phyloP scores from a whole-genome alignment of 164 flowering plant genomes.

The Dillenia turbinata region DNA sequence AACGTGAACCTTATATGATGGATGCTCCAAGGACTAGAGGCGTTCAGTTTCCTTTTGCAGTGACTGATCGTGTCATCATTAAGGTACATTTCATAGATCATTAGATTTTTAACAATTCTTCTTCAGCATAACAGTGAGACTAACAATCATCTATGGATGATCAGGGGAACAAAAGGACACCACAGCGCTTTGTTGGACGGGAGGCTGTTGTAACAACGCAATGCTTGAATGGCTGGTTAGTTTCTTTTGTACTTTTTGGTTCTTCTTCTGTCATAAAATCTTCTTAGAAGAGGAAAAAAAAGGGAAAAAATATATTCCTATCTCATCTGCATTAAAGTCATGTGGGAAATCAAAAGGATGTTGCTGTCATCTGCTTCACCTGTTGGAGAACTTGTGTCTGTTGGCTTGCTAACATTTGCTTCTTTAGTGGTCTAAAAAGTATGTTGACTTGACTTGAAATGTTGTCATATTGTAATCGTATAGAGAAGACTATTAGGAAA shows the following conservation, averaged over 20 bases:
- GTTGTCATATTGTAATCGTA: too few relatives aligned
- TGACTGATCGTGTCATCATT: conserved; percentile 81
- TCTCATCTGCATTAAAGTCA: not conserved
- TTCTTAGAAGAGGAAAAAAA: too few relatives aligned
- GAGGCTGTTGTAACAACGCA: conserved; percentile 94
- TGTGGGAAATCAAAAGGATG: not conserved
- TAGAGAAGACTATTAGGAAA: too few relatives aligned
- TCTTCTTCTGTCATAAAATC: not conserved
- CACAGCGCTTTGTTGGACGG: conserved; percentile 89
- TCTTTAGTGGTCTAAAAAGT: too few relatives aligned
- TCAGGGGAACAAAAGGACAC: conserved; percentile 97
- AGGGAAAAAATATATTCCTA: not conserved
- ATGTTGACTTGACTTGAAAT: too few relatives aligned
- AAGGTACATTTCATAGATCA: conserved; percentile 42
- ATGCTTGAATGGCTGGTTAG: conserved; percentile 96
- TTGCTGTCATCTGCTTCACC: too few relatives aligned
- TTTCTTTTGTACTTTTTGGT: not conserved
- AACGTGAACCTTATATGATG: conserved; percentile 45
- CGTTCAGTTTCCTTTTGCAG: conserved; percentile 87
- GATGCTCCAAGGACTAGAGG: conserved; percentile 70
- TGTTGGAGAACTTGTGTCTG: too few relatives aligned
- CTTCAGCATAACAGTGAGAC: too few relatives aligned
- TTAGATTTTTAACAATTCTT: not conserved
- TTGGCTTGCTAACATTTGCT: too few relatives aligned
- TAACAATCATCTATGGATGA: not conserved